Base-by-base conservation (phyloP, 2,329 filamentous ascomycete genomes). In the Colletotrichum tropicicola region DNA sequence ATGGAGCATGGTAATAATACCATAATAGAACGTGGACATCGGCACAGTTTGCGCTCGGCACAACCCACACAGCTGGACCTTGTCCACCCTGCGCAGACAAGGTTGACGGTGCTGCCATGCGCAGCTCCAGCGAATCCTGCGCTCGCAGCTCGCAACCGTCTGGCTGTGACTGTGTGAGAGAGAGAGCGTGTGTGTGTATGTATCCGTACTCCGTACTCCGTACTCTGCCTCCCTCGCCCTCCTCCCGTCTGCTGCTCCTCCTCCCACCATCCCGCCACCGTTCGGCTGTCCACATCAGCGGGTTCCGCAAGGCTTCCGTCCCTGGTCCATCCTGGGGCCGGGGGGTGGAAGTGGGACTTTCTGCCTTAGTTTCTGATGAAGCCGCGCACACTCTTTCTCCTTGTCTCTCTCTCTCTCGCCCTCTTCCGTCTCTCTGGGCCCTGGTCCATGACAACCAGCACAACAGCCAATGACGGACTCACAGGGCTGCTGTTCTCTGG, bases 1-100 rank as follows among this genome's bases (percentile, higher is more conserved):
- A 64, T 30, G 56, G 48, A 60, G 39, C 56, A 48, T 53, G 32
- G 39, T 60, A 43, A 60, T 49, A 44, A 44, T 30, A 39, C 61
- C 48, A 60, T 30, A 53, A 59, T 37, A 53, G 37, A 57, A 57
- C 58, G 35, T 23, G 39, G 21, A 58, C 55, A 49, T 41, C 49
- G 49, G 49, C 48, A 65, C 48, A 60, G 39, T 49, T 55, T 60
- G 32, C 49, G 61, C 61, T 65, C 48, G 57, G 49, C 61, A 61
- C 57, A 65, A 61, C 61, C 61, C 61, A 60, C 61, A 37, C 32
- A 32, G 43, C 48, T 60, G 56, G 56, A 44, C 49, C 61, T 65
- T 65, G 54, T 19, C 55, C 44, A 23, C 41, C n/a, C n/a, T n/a
- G n/a, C n/a, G n/a, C 13, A 25, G 32, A 41, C 35, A 43, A 57